These are phyloP conservation scores for Stemphylium lycopersici DNA, from an alignment of 2,329 filamentous ascomycete genomes.

Conservation along the genomic window DNA sequence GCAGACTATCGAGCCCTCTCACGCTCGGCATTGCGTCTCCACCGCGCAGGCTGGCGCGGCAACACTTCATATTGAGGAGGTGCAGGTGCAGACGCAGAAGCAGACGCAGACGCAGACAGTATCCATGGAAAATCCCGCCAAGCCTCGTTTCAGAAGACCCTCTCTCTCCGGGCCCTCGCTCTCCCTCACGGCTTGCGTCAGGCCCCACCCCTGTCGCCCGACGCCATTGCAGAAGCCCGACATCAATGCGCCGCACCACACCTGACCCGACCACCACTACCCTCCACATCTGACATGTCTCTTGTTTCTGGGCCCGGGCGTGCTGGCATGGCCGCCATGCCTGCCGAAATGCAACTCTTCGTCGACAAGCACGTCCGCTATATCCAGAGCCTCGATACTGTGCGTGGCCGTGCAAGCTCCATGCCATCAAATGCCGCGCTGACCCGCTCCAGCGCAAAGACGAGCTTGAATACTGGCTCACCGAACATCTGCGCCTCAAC, in stretches of 20 bases:
- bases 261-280: conserved; percentile 1
- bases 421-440: conserved; percentile 39
- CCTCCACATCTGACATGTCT: conserved; percentile 55
- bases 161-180: background rate
- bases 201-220: conserved; percentile 5
- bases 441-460: conserved; percentile 72
- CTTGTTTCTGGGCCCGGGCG: conserved; percentile 66
- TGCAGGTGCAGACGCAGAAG: background rate
- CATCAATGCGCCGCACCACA: conserved; percentile 7
- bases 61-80: background rate
- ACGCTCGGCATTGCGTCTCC: background rate
- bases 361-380: conserved; percentile 82
- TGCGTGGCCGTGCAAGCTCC: conserved; percentile 52
- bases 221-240: background rate
- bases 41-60: background rate
- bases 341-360: conserved; percentile 59
- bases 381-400: conserved; percentile 88
- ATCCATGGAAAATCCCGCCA: conserved; percentile 2
- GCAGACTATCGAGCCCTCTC: background rate
- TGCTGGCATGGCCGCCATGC: conserved; percentile 50
- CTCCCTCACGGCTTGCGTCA: conserved; percentile 1
- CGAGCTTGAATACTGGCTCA: conserved; percentile 97
- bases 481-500: conserved; percentile 92
- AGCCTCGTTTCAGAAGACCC: conserved; percentile 10
- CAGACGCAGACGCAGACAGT: background rate